These are phyloP conservation scores for Hippophae tibetana DNA, from an alignment of 306 rosid genomes.

Conservation along the genomic window DNA sequence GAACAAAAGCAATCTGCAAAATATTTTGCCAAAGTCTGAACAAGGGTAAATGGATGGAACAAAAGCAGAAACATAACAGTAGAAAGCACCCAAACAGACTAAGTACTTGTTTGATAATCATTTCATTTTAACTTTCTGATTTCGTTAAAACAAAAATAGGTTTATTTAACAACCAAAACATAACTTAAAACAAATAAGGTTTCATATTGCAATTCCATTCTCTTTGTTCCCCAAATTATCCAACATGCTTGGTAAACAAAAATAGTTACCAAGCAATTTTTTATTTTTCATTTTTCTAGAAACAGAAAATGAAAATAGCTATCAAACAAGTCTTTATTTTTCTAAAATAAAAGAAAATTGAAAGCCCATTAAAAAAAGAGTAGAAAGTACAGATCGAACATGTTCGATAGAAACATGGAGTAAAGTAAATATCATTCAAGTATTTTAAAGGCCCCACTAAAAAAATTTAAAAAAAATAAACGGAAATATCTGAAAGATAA, in stretches of 20 bases:
- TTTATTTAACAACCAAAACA: background rate
- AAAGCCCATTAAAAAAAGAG: no score
- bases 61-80: background rate
- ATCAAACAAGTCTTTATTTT: no score
- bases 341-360: no score
- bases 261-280: no score
- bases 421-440: background rate
- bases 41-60: conserved; percentile 6
- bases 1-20: conserved; percentile 49
- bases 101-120: background rate
- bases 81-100: background rate
- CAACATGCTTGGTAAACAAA: no score
- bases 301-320: no score
- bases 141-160: background rate
- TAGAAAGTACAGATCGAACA: no score
- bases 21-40: conserved; percentile 3
- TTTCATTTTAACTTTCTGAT: background rate
- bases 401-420: no score
- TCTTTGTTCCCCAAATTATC: no score
- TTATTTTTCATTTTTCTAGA: no score
- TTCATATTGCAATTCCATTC: no score
- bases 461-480: background rate
- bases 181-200: no score
- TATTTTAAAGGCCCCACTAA: background rate
- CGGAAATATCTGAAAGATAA: background rate